phyloP scores from a whole-genome alignment of 495 filamentous ascomycete species.

The Lasiosphaeria hispida region DNA sequence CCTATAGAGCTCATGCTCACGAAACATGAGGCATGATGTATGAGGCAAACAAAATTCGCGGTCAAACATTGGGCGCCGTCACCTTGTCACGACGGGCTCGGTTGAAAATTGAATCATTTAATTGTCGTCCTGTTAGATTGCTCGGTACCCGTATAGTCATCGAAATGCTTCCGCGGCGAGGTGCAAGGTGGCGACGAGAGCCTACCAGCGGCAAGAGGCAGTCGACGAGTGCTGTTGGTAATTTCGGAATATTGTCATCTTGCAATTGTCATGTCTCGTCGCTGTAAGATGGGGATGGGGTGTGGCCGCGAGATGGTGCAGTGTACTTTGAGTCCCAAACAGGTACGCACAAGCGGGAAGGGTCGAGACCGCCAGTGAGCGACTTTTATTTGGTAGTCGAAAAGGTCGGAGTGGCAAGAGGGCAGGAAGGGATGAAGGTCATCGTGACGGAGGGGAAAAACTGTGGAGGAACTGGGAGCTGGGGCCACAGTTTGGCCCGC shows the following conservation, averaged over 20 bases:
- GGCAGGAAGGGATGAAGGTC: conserved; percentile 7
- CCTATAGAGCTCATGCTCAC: too few species aligned
- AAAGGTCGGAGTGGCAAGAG: neutral
- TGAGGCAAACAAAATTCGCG: neutral
- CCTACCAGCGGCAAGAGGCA: neutral
- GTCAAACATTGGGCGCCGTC: too few species aligned
- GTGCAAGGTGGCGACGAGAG: neutral
- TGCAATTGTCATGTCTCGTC: too few species aligned
- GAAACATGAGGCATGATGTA: neutral
- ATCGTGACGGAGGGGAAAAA: conserved; percentile 5
- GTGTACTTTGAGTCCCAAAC: too few species aligned
- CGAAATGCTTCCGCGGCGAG: neutral
- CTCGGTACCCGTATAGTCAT: neutral
- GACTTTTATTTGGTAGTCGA: neutral
- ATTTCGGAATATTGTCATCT: too few species aligned
- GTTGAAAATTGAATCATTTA: conserved; percentile 8
- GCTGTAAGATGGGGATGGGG: too few species aligned
- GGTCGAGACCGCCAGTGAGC: too few species aligned
- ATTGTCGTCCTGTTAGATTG: conserved; percentile 5
- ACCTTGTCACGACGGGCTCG: too few species aligned
- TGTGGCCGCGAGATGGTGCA: too few species aligned
- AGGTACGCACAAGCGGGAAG: too few species aligned
- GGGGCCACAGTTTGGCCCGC: neutral
- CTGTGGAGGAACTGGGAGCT: neutral
- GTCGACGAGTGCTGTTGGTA: too few species aligned